phyloP scores from a whole-genome alignment of 2,329 filamentous ascomycete genomes.

The Neonectria sp. region DNA sequence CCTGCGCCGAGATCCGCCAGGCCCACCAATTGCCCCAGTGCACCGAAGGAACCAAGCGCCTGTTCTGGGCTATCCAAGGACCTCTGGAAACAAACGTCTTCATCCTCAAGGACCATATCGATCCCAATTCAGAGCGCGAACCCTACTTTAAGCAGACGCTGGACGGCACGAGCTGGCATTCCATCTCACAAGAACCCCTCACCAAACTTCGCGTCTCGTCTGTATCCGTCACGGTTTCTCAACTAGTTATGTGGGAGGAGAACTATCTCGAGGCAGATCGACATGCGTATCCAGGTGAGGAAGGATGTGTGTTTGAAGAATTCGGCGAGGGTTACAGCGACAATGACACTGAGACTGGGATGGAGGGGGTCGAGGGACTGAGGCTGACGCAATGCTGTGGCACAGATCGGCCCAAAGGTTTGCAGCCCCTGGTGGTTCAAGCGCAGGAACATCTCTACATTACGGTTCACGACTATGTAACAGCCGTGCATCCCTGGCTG shows the following conservation, averaged over 20 bases:
- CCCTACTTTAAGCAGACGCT: constrained; percentile 20
- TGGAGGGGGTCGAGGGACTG: not conserved
- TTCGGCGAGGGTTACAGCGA: not conserved
- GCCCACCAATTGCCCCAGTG: not conserved
- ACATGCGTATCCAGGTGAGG: not conserved
- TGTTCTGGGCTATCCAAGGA: constrained; percentile 16
- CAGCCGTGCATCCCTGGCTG: constrained; percentile 39
- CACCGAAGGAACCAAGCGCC: not conserved
- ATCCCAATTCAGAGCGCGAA: constrained; percentile 22
- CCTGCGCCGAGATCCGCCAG: not conserved
- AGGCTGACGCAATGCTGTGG: not conserved
- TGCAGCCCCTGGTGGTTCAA: not conserved
- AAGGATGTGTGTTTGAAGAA: not conserved
- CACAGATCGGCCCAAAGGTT: constrained; percentile 11
- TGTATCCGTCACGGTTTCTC: not conserved
- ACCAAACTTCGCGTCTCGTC: constrained; percentile 9
- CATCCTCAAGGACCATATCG: constrained; percentile 15
- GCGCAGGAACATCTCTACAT: constrained; percentile 22
- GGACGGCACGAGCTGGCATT: constrained; percentile 22
- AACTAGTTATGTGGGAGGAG: not conserved
- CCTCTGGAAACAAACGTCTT: constrained; percentile 30
- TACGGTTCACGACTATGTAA: constrained; percentile 41
- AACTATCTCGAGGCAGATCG: not conserved
- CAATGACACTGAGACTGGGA: not conserved
- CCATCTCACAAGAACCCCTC: constrained; percentile 31